Conservation (phyloP, 1,284 basidiomycete genomes). For the Moesziomyces globuligerus region DNA sequence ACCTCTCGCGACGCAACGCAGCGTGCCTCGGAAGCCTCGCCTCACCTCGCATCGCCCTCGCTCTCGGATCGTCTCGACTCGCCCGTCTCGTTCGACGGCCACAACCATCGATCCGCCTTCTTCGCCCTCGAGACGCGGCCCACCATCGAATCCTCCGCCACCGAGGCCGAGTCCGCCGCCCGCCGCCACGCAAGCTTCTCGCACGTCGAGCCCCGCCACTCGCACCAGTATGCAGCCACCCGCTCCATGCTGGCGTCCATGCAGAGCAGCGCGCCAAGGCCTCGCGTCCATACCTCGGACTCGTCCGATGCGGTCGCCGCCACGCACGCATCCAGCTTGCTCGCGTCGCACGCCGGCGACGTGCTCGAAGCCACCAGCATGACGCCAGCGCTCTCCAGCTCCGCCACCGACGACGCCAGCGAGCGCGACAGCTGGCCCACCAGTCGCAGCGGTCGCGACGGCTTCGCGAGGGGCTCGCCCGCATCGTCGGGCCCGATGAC, state of each 20-base stretch:
- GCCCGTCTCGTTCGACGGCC: conserved; percentile 19
- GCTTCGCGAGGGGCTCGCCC: conserved; percentile 10
- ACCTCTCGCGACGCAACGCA: conserved; percentile 10
- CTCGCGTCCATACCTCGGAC: conserved; percentile 6
- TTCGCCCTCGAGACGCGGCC: conserved; percentile 20
- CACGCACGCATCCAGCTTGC: conserved; percentile 1
- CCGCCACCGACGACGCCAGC: conserved; percentile 27
- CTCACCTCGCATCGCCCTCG: conserved; percentile 24
- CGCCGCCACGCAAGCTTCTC: conserved; percentile 52
- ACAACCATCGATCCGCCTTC: conserved; percentile 34
- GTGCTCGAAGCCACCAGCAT: conserved; percentile 25
- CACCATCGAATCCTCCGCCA: not conserved
- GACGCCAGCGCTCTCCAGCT: conserved; percentile 19
- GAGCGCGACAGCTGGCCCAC: conserved; percentile 58
- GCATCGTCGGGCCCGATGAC: conserved; percentile 22
- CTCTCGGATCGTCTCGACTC: conserved; percentile 37
- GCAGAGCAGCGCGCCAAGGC: conserved; percentile 3
- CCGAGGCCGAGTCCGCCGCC: conserved; percentile 15
- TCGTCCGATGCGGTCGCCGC: conserved; percentile 5
- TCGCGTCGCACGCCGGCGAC: not conserved
- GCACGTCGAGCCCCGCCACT: conserved; percentile 33
- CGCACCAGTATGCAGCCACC: conserved; percentile 22
- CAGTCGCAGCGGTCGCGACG: conserved; percentile 22
- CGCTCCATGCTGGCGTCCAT: conserved; percentile 25
- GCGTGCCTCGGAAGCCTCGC: conserved; percentile 8